Percentiles rank a stretch among this genome's conserved stretches.
Conservation (phyloP, 768 basidiomycete species). For the Lyophyllum decastes region DNA sequence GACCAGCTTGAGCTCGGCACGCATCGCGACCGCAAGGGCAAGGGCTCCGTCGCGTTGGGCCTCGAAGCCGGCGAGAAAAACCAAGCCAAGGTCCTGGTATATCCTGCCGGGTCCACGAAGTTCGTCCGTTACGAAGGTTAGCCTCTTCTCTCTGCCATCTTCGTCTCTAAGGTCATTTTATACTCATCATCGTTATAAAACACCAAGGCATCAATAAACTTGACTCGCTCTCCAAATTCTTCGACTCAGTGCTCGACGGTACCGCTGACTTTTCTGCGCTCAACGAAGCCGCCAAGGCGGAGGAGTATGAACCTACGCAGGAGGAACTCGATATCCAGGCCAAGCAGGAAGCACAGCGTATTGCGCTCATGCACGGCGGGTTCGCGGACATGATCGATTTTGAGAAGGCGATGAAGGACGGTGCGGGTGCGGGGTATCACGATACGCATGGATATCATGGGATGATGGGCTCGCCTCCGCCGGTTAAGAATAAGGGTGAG, state of each 20-base stretch:
- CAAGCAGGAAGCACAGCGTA: conserved; percentile 54
- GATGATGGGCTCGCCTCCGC: conserved; percentile 39
- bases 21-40: conserved; percentile 67
- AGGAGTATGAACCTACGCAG: conserved; percentile 41
- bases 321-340: conserved; percentile 48
- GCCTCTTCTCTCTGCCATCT: neutral
- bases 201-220: conserved; percentile 66
- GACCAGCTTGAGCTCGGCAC: conserved; percentile 63
- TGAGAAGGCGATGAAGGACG: conserved; percentile 45
- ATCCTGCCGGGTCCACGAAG: conserved; percentile 57
- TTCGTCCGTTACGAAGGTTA: conserved; percentile 71
- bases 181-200: neutral
- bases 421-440: conserved; percentile 44
- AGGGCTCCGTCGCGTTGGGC: conserved; percentile 57
- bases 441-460: conserved; percentile 42
- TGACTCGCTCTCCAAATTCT: conserved; percentile 73
- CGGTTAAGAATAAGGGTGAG: conserved; percentile 27
- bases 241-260: conserved; percentile 70
- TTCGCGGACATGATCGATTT: conserved; percentile 52
- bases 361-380: conserved; percentile 53
- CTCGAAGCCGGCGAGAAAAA: conserved; percentile 55
- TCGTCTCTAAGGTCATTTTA: neutral
- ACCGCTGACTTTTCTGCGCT: conserved; percentile 53
- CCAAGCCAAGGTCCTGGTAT: conserved; percentile 70
- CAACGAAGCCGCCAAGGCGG: conserved; percentile 39